A percentile compares a stretch with the other conserved stretches of the same genome.
Conservation (phyloP, 805 yeast species). For the Pichia thaimueangensis region DNA sequence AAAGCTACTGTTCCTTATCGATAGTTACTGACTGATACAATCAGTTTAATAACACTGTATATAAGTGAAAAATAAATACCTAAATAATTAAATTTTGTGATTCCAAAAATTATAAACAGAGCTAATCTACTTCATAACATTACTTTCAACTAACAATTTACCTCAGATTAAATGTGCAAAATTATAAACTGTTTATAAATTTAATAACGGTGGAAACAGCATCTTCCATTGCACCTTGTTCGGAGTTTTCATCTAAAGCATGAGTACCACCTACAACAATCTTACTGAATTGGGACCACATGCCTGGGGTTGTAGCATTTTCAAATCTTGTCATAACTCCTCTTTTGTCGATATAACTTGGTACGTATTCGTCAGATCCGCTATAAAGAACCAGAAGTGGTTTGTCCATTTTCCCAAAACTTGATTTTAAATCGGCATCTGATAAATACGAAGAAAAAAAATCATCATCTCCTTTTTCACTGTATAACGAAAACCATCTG, state of each 20-base stretch:
- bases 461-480: slow-evolving; percentile 69
- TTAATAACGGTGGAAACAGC: slow-evolving; percentile 13
- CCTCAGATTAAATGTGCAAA: too few relatives aligned
- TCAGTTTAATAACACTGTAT: too few relatives aligned
- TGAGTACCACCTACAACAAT: slow-evolving; percentile 56
- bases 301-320: slow-evolving; percentile 30
- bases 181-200: slow-evolving; percentile 7
- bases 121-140: too few relatives aligned
- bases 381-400: slow-evolving; percentile 51
- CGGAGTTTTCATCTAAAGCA: slow-evolving; percentile 40
- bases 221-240: slow-evolving; percentile 9
- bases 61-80: too few relatives aligned
- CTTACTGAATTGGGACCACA: slow-evolving; percentile 52
- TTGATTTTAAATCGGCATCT: slow-evolving; percentile 32
- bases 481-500: slow-evolving; percentile 60
- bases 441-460: slow-evolving; percentile 55
- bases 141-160: too few relatives aligned
- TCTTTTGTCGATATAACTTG: slow-evolving; percentile 41
- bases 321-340: slow-evolving; percentile 46
- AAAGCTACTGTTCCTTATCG: too few relatives aligned
- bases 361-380: slow-evolving; percentile 60
- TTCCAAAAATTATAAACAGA: too few relatives aligned
- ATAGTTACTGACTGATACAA: too few relatives aligned
- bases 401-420: slow-evolving; percentile 49
- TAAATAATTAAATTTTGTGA: too few relatives aligned